These are phyloP conservation scores for Haematococcus sp. DNA, from an alignment of 139 green algal species.

Conservation along the genomic window DNA sequence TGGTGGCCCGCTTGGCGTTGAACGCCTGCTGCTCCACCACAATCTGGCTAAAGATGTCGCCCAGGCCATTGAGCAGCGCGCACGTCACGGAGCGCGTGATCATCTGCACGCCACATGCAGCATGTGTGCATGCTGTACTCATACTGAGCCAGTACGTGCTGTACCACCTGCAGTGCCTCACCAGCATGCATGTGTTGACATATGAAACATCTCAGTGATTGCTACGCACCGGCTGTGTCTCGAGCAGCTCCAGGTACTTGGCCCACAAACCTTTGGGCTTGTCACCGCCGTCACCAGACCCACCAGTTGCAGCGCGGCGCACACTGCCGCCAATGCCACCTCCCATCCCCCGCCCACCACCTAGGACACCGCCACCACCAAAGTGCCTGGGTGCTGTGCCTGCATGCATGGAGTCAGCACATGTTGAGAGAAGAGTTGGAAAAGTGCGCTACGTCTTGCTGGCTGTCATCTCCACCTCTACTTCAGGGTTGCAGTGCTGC, in stretches of 20 bases:
- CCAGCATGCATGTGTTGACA: neutral
- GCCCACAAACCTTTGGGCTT: conserved; percentile 6
- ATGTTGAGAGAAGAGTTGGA: too few species aligned
- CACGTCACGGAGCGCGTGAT: conserved; percentile 79
- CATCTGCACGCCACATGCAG: conserved; percentile 27
- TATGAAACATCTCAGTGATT: too few species aligned
- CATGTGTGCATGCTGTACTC: neutral
- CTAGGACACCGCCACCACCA: neutral
- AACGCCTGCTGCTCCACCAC: conserved; percentile 59
- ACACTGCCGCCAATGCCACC: neutral
- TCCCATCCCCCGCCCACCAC: neutral
- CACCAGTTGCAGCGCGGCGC: conserved; percentile 1
- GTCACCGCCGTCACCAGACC: neutral
- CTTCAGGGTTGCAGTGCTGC: too few species aligned
- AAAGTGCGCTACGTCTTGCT: too few species aligned
- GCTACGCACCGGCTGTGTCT: neutral
- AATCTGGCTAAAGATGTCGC: conserved; percentile 80
- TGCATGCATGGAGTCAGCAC: too few species aligned
- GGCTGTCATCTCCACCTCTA: too few species aligned
- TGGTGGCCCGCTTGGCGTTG: conserved; percentile 57
- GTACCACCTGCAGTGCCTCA: too few species aligned
- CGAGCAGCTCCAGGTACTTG: conserved; percentile 16
- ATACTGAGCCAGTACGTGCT: too few species aligned
- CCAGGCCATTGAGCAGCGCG: conserved; percentile 79
- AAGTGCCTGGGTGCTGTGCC: neutral